Evolutionary conservation across 495 filamentous ascomycete genomes (phyloP), one percentile per base, ranked within the genome.

Genomic region (Xylaria intraflava): DNA sequence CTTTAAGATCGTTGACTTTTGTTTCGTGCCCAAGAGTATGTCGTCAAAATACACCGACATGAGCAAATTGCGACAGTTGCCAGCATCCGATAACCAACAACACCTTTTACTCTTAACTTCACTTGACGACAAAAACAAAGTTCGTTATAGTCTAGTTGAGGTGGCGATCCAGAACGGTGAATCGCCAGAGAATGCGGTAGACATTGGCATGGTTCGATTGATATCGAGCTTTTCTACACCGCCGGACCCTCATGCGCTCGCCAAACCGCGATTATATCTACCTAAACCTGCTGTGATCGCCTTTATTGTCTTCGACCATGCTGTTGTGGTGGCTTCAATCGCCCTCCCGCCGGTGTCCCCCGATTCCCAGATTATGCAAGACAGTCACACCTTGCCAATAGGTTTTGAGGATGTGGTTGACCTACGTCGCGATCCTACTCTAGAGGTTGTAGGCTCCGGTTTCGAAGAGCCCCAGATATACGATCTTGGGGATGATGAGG

Each of bases 351-450:
- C 83, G 31, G 78, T 83, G 23, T 79, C 81, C 2, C 84, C 87
- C 26, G 83, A 83, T 23, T 79, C 78, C 12, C 89, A 94, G 58
- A 76, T 91, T 6, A 76, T 84, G 49, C 69, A 78, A 26, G 85
- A 86, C 50, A 81, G 77, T 22, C 77, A 80, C 31, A 66, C 75
- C 12, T 62, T 83, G 40, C 75, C 78, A 0, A 67, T 78, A 11
- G 71, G 78, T 7, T 95, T 90, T 55, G 89, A 97, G 64, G 94
- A 97, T 65, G 81, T 85, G 2, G 77, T 97, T 23, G 83, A 89
- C 57, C 81, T 97, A 42, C 82, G 83, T n/a, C 74, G 83, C 46
- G 86, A 88, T 38, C 76, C 74, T 26, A 68, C 70, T 3, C 54
- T 84, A 6, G 79, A 83, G 54, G 76, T 86, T 26, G 69, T 84